Percentiles rank a stretch among this genome's conserved stretches.
Conservation (phyloP, 2,329 filamentous ascomycete species). For the Colletotrichum acutatum region DNA sequence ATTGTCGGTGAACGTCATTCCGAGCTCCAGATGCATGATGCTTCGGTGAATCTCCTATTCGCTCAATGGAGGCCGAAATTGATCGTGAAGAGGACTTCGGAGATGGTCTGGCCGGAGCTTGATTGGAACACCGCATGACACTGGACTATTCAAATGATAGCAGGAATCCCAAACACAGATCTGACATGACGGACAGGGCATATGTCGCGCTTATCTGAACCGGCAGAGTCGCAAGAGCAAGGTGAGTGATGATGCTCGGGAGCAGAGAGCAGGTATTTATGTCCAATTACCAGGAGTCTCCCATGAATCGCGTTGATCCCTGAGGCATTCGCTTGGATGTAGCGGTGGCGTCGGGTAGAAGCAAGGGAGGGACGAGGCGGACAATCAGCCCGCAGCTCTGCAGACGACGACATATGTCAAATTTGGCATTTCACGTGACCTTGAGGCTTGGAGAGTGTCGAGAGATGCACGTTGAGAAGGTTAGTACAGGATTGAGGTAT, state of each 20-base stretch:
- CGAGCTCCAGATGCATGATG: too few species aligned
- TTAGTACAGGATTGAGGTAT: not conserved
- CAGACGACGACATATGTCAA: not conserved
- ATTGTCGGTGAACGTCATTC: too few species aligned
- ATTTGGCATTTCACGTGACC: not conserved
- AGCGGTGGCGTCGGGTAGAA: not conserved
- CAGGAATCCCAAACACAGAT: not conserved
- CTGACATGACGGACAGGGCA: too few species aligned
- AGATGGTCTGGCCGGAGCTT: not conserved
- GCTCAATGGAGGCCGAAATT: not conserved
- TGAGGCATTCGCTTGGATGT: not conserved
- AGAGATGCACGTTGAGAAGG: not conserved
- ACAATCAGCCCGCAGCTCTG: not conserved
- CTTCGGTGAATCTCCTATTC: too few species aligned
- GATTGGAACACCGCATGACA: not conserved
- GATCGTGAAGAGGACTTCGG: not conserved
- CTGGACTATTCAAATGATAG: not conserved
- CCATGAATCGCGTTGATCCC: not conserved
- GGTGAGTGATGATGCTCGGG: not conserved
- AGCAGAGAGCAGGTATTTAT: not conserved
- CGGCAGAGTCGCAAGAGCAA: not conserved
- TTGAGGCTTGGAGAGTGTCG: not conserved
- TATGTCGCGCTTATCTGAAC: not conserved
- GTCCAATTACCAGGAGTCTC: not conserved
- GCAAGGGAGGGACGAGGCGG: not conserved